Percentiles rank a stretch among this genome's conserved stretches.
Evolutionary conservation across 2,329 filamentous ascomycete genomes (phyloP).

Genomic region (Grosmannia penicillata): DNA sequence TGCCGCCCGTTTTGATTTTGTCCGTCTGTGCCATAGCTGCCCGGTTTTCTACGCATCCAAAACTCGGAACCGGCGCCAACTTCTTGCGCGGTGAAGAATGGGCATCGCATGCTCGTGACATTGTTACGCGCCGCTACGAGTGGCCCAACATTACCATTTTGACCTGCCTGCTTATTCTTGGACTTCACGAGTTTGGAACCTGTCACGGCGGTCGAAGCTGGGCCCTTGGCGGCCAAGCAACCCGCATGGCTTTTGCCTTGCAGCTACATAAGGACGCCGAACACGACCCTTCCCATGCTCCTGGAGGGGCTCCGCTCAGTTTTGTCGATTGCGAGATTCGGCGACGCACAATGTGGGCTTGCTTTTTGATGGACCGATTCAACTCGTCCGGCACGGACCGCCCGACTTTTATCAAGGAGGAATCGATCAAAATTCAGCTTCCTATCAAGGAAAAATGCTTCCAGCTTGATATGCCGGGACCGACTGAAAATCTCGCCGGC

Average conservation of each 20-base stretch:
- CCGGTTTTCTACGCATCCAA: constrained; percentile 81
- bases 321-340: constrained; percentile 90
- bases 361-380: constrained; percentile 93
- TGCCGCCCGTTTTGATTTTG: constrained; percentile 84
- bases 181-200: constrained; percentile 90
- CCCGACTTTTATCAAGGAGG: constrained; percentile 81
- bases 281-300: constrained; percentile 56
- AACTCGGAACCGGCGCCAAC: constrained; percentile 49
- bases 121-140: constrained; percentile 77
- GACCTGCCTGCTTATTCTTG: constrained; percentile 76
- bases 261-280: constrained; percentile 88
- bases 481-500: constrained; percentile 71
- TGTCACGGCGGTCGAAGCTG: constrained; percentile 93
- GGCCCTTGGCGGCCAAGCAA: constrained; percentile 88
- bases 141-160: constrained; percentile 93
- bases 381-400: constrained; percentile 91
- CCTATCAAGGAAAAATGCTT: constrained; percentile 86
- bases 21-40: constrained; percentile 93
- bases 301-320: constrained; percentile 52
- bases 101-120: constrained; percentile 75
- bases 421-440: constrained; percentile 75
- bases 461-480: constrained; percentile 76
- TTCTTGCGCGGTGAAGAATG: constrained; percentile 85
- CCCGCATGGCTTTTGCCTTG: constrained; percentile 91
- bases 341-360: constrained; percentile 93